phyloP scores from a whole-genome alignment of 495 filamentous ascomycete genomes.

The Aspergillus wentii region DNA sequence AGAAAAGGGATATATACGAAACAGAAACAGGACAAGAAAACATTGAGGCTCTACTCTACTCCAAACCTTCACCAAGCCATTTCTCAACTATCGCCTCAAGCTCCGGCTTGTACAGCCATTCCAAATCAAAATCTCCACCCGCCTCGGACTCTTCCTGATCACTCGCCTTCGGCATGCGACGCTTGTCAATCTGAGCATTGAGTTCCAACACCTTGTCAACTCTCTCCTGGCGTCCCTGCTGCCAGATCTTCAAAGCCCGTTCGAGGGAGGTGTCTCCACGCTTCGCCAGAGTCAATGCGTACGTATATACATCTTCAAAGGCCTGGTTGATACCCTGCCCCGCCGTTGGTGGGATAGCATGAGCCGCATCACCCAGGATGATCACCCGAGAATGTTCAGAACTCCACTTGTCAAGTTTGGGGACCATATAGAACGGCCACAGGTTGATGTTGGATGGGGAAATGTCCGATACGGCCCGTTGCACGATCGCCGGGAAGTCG shows the following conservation, averaged over 20 bases:
- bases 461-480: slow-evolving; percentile 27
- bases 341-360: slow-evolving; percentile 37
- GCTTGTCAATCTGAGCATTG: slow-evolving; percentile 26
- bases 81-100: slow-evolving; percentile 22
- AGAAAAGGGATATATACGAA: too few species aligned
- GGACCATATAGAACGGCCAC: slow-evolving; percentile 41
- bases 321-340: slow-evolving; percentile 19
- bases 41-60: too few species aligned
- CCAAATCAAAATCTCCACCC: slow-evolving; percentile 26
- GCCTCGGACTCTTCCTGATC: slow-evolving; percentile 14
- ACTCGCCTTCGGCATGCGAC: slow-evolving; percentile 21
- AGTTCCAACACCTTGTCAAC: slow-evolving; percentile 25
- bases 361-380: slow-evolving; percentile 43
- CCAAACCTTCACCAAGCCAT: slow-evolving; percentile 15
- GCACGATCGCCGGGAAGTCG: slow-evolving; percentile 30
- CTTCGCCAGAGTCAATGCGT: slow-evolving; percentile 11
- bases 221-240: slow-evolving; percentile 24
- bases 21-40: too few species aligned
- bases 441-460: slow-evolving; percentile 20
- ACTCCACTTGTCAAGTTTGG: slow-evolving; percentile 31
- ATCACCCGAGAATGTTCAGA: slow-evolving; percentile 26
- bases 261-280: slow-evolving; percentile 8
- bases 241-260: slow-evolving; percentile 20
- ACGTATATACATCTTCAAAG: slow-evolving; percentile 35
- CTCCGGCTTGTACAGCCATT: slow-evolving; percentile 25